Evolutionary conservation across 805 yeast species (phyloP), one percentile per base, ranked within the genome.

Genomic region (Metschnikowia henanensis): DNA sequence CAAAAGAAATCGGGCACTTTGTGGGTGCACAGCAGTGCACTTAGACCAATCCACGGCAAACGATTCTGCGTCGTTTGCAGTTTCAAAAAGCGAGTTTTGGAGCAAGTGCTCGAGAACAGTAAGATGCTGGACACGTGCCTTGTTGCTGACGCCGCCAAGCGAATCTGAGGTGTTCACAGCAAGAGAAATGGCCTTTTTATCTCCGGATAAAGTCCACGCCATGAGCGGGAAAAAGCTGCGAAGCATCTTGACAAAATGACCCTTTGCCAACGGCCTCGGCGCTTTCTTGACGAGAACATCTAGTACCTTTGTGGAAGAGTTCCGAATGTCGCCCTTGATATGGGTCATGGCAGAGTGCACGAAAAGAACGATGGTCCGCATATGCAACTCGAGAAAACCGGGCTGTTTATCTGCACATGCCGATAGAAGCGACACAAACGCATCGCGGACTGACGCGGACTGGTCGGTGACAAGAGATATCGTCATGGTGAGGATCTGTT

Each of bases 341-440:
- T 94, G 97, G 15, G 97, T 86, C 97, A 94, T 92, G 3, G 96
- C 95, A 40, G 92, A 84, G 53, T 85, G 86, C 15, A 92, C 73
- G 60, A 85, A 91, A 23, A 92, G 72, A n/a, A 86, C 75, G 42
- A 85, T 58, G 17, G 71, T 65, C 48, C 80, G 66, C 56, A 81
- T 68, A 68, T 85, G 88, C 20, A 85, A 61, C 43, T 77, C 79
- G 47, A 85, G 64, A 21, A 85, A 67, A 4, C 79, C 78, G 0
- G 77, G 73, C 52, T 80, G 83, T 20, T 64, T 63, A 12, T 61
- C 56, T 2, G 80, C 77, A 26, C 81, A 69, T 6, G 73, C 72
- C 3, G 65, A 62, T 4, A 84, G 63, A 10, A 84, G 60, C 0
- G 69, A 65, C 5, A 75, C 64, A 30, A 81, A 68, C 0, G 81